Percentiles rank a stretch among this genome's conserved stretches.
Evolutionary conservation across 768 basidiomycete genomes (phyloP).

Genomic region (button mushroom (Agaricus bisporus)): DNA sequence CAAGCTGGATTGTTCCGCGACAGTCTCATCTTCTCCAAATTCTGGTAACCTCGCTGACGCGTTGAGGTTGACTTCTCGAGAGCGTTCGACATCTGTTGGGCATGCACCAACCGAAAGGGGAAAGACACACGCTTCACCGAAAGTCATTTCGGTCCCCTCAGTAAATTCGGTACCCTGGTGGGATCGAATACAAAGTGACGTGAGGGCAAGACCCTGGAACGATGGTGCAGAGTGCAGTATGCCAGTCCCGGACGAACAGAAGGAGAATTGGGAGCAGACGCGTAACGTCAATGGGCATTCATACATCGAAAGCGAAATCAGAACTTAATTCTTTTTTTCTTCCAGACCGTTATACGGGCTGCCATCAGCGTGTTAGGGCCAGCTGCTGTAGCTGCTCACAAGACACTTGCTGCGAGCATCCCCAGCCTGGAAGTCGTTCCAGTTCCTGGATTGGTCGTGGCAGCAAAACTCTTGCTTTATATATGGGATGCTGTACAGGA

Average conservation of each 20-base stretch:
- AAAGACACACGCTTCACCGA: conserved; percentile 5
- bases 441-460: conserved; percentile 46
- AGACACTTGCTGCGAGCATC: conserved; percentile 33
- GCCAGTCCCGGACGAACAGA: conserved; percentile 32
- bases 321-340: conserved; percentile 5
- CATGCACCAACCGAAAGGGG: conserved; percentile 3
- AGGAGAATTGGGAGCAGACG: conserved; percentile 30
- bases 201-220: conserved; percentile 23
- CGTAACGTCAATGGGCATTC: conserved; percentile 21
- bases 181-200: conserved; percentile 12
- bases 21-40: conserved; percentile 1
- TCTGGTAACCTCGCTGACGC: conserved; percentile 2
- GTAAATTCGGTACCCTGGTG: conserved; percentile 5
- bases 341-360: conserved; percentile 32
- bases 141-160: conserved; percentile 6
- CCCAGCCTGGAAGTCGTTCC: conserved; percentile 46
- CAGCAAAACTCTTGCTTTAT: conserved; percentile 42
- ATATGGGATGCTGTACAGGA: conserved; percentile 63
- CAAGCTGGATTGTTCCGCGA: background rate
- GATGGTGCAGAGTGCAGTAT: conserved; percentile 25
- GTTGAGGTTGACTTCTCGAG: conserved; percentile 15
- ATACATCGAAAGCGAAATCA: background rate
- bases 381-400: conserved; percentile 35
- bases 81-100: conserved; percentile 18
- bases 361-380: conserved; percentile 34